phyloP scores from a whole-genome alignment of 2,329 filamentous ascomycete genomes.

The Sporothrix pallida region DNA sequence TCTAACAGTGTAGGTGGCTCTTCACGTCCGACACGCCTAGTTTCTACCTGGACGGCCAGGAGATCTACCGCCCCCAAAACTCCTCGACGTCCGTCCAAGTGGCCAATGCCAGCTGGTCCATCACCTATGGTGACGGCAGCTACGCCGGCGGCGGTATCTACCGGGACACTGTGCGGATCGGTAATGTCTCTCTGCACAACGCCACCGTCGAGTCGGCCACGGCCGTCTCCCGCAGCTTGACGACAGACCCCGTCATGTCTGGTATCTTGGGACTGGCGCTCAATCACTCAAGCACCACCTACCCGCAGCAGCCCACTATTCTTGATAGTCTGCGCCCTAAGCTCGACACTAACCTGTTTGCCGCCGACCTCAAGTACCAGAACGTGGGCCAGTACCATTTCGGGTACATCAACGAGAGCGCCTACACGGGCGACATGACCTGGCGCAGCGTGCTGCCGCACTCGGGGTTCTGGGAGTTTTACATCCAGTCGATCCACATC shows the following conservation, averaged over 20 bases:
- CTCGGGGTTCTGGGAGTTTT: slow-evolving; percentile 54
- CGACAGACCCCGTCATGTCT: slow-evolving; percentile 53
- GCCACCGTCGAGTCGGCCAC: slow-evolving; percentile 58
- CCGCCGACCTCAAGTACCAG: slow-evolving; percentile 56
- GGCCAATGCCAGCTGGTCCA: slow-evolving; percentile 54
- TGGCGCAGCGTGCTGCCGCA: slow-evolving; percentile 57
- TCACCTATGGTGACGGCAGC: slow-evolving; percentile 55
- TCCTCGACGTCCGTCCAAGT: slow-evolving; percentile 53
- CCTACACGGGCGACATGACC: slow-evolving; percentile 50
- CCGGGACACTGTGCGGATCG: slow-evolving; percentile 56
- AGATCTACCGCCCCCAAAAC: slow-evolving; percentile 52
- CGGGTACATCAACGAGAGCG: slow-evolving; percentile 52
- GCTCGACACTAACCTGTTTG: slow-evolving; percentile 53
- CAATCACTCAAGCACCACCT: slow-evolving; percentile 52
- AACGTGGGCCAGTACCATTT: slow-evolving; percentile 58
- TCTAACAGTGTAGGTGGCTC: slow-evolving; percentile 50
- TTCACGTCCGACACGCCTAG: slow-evolving; percentile 57
- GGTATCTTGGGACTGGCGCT: slow-evolving; percentile 61
- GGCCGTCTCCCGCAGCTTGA: slow-evolving; percentile 47
- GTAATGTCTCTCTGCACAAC: slow-evolving; percentile 51
- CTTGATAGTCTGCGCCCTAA: slow-evolving; percentile 52
- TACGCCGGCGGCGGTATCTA: slow-evolving; percentile 57
- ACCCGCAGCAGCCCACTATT: slow-evolving; percentile 52
- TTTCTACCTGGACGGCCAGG: slow-evolving; percentile 52
- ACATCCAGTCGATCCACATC: slow-evolving; percentile 47